Evolutionary conservation across 768 basidiomycete species (phyloP).

Genomic region (Amanita molliuscula): DNA sequence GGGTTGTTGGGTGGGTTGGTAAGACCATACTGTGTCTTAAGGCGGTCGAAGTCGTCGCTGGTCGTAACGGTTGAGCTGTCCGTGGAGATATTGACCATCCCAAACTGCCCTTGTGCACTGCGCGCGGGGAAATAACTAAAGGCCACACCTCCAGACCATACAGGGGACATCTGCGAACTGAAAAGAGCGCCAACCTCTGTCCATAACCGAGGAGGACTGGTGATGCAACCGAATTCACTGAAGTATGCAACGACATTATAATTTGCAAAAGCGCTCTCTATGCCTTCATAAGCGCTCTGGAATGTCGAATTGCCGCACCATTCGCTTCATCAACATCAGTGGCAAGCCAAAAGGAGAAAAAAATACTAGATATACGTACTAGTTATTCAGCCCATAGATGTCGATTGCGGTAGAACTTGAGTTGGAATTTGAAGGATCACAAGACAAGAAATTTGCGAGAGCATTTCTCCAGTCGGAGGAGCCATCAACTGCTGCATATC

Average conservation of each 20-base stretch:
- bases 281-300: slow-evolving; percentile 42
- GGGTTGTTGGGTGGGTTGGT: slow-evolving; percentile 59
- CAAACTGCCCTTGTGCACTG: slow-evolving; percentile 68
- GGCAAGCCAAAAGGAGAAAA: neutral
- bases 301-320: slow-evolving; percentile 73
- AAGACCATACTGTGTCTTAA: slow-evolving; percentile 49
- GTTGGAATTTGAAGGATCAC: slow-evolving; percentile 46
- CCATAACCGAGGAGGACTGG: slow-evolving; percentile 57
- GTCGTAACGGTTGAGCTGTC: slow-evolving; percentile 60
- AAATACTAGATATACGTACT: slow-evolving; percentile 35
- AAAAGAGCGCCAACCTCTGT: slow-evolving; percentile 70
- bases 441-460: slow-evolving; percentile 73
- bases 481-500: slow-evolving; percentile 82
- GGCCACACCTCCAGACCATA: slow-evolving; percentile 85
- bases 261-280: slow-evolving; percentile 42
- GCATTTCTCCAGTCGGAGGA: slow-evolving; percentile 47
- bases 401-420: slow-evolving; percentile 63
- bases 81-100: slow-evolving; percentile 69
- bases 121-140: slow-evolving; percentile 83
- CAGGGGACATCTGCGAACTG: slow-evolving; percentile 57
- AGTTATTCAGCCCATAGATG: slow-evolving; percentile 80
- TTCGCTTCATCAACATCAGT: slow-evolving; percentile 34
- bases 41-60: slow-evolving; percentile 55
- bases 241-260: slow-evolving; percentile 84
- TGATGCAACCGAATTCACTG: slow-evolving; percentile 78